Evolutionary conservation across 2,329 filamentous ascomycete species (phyloP).

Genomic region (Epichloe amarillans): DNA sequence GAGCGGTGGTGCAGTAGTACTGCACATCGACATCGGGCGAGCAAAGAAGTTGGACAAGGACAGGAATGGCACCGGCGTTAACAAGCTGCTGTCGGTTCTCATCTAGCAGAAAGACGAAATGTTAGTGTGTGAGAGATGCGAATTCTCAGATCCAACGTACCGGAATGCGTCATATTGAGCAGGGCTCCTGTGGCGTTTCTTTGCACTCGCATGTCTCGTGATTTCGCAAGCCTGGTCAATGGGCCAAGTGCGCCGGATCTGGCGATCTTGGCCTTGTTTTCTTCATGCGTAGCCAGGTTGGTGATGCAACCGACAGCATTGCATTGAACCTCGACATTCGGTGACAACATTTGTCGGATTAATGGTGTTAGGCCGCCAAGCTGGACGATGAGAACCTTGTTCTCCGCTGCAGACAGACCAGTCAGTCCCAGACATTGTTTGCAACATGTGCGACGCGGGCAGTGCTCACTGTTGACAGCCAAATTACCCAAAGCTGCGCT

Average conservation of each 20-base stretch:
- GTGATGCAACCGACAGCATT: conserved; percentile 99
- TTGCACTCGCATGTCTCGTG: conserved; percentile 96
- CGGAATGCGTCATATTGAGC: conserved; percentile 98
- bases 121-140: background rate
- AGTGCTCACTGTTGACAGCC: conserved; percentile 76
- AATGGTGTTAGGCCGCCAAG: conserved; percentile 81
- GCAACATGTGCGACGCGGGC: background rate
- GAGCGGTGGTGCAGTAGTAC: conserved; percentile 96
- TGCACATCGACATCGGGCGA: conserved; percentile 94
- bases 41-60: conserved; percentile 85
- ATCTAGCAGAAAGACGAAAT: conserved; percentile 37
- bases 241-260: conserved; percentile 85
- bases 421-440: conserved; percentile 12
- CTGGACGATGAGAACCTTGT: conserved; percentile 92
- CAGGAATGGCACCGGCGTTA: conserved; percentile 92
- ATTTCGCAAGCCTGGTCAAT: conserved; percentile 84
- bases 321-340: conserved; percentile 97
- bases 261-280: conserved; percentile 98
- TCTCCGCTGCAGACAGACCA: conserved; percentile 61
- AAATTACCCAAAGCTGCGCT: conserved; percentile 93
- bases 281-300: conserved; percentile 93
- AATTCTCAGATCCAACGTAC: conserved; percentile 33
- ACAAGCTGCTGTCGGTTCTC: conserved; percentile 97
- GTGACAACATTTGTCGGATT: conserved; percentile 96
- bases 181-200: conserved; percentile 92